Evolutionary conservation across 768 basidiomycete species (phyloP).

Genomic region (Termitomyces sp.): DNA sequence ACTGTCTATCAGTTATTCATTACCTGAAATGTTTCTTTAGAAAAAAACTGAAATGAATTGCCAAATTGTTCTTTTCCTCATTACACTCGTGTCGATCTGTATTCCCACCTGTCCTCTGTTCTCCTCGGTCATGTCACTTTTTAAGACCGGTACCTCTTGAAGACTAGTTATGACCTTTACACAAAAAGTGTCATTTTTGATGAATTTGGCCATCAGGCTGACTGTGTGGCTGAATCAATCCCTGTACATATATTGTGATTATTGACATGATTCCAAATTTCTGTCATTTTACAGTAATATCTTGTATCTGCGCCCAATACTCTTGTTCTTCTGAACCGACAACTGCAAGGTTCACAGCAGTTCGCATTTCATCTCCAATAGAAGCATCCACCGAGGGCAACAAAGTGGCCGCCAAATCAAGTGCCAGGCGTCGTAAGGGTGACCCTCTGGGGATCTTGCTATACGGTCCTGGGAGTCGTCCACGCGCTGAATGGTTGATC

Average conservation of each 20-base stretch:
- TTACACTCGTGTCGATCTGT: conserved; percentile 14
- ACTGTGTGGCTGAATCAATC: background rate
- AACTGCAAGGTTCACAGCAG: conserved; percentile 32
- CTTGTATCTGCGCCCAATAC: conserved; percentile 33
- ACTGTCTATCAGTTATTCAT: conserved; percentile 13
- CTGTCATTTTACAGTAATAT: background rate
- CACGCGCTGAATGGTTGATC: conserved; percentile 69
- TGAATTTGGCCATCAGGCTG: background rate
- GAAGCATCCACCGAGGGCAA: conserved; percentile 10
- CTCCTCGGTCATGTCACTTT: conserved; percentile 22
- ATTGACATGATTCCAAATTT: background rate
- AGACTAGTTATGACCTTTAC: background rate
- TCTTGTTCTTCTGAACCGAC: conserved; percentile 26
- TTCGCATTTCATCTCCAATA: conserved; percentile 6
- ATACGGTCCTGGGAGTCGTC: conserved; percentile 74
- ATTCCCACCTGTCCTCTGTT: conserved; percentile 21
- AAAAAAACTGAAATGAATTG: conserved; percentile 12
- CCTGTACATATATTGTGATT: background rate
- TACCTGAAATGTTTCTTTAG: conserved; percentile 19
- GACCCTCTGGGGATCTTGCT: conserved; percentile 46
- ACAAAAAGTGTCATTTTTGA: background rate
- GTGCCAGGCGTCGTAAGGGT: conserved; percentile 45
- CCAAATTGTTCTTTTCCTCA: conserved; percentile 4
- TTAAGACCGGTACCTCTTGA: conserved; percentile 1
- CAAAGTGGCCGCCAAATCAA: conserved; percentile 52